Conservation (phyloP, 305 asterid genomes). For the Fraxinus angustifolia region DNA sequence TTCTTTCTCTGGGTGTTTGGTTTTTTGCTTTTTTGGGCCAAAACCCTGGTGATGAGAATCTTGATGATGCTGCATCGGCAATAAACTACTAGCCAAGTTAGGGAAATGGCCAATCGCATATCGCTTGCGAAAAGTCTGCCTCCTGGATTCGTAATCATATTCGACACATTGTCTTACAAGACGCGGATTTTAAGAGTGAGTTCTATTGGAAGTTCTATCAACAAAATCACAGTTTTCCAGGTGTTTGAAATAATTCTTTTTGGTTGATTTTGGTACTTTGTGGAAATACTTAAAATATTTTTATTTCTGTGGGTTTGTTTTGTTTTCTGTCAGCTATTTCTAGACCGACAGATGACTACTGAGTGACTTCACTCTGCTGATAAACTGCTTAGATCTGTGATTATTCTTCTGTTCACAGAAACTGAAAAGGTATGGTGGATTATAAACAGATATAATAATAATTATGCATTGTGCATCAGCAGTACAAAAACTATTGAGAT, state of each 20-base stretch:
- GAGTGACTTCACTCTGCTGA: background rate
- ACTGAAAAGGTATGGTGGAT: background rate
- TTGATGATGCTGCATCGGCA: conserved; percentile 80
- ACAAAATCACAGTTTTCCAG: background rate
- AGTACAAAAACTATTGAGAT: background rate
- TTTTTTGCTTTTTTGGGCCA: background rate
- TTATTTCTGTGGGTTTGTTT: background rate
- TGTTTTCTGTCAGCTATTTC: background rate
- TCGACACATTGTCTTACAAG: background rate
- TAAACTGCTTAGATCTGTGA: conserved; percentile 26
- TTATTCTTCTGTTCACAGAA: conserved; percentile 19
- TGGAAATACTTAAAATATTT: background rate
- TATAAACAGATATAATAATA: no score
- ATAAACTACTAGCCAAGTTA: conserved; percentile 43
- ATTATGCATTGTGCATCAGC: background rate
- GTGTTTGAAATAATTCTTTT: background rate
- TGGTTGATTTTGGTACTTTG: background rate
- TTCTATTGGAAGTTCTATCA: background rate
- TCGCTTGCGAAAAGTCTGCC: background rate
- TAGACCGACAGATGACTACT: background rate
- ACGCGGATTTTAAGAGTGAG: background rate
- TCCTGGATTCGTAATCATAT: background rate
- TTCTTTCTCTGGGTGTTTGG: background rate
- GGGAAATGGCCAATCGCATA: background rate
- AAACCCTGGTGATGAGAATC: conserved; percentile 26